Evolutionary conservation across 495 filamentous ascomycete genomes (phyloP).

Genomic region (Podospora pseudopauciseta): DNA sequence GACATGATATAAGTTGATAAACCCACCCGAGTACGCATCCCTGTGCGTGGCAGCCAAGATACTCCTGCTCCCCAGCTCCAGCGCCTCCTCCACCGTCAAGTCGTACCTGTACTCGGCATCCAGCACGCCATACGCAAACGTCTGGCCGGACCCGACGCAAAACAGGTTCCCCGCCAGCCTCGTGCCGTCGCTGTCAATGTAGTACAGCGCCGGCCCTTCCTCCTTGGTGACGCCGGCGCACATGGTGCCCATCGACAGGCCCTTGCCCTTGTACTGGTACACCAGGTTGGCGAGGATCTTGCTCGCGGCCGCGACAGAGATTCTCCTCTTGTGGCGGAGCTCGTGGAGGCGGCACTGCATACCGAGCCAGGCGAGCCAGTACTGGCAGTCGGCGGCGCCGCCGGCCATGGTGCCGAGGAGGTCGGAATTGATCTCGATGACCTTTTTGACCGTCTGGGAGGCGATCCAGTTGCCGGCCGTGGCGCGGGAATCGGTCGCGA

Average conservation of each 20-base stretch:
- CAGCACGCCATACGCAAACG: slow-evolving; percentile 96
- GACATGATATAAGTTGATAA: slow-evolving; percentile 97
- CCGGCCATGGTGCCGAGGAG: slow-evolving; percentile 97
- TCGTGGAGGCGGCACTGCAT: slow-evolving; percentile 99
- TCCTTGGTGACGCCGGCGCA: slow-evolving; percentile 93
- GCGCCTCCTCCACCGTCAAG: slow-evolving; percentile 75
- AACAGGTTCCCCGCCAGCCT: slow-evolving; percentile 90
- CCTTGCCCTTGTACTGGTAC: slow-evolving; percentile 97
- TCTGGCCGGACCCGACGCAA: slow-evolving; percentile 97
- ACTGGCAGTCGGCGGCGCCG: slow-evolving; percentile 98
- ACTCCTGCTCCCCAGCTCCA: slow-evolving; percentile 83
- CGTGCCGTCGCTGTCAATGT: slow-evolving; percentile 97
- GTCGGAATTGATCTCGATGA: slow-evolving; percentile 88
- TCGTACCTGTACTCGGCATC: slow-evolving; percentile 94
- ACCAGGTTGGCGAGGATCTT: slow-evolving; percentile 98
- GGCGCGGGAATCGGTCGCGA: slow-evolving; percentile 93
- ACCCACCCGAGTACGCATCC: slow-evolving; percentile 96
- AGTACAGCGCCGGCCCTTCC: slow-evolving; percentile 96
- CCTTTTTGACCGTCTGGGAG: slow-evolving; percentile 98
- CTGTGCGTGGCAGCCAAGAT: slow-evolving; percentile 97
- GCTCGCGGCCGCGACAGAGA: slow-evolving; percentile 92
- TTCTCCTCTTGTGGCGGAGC: slow-evolving; percentile 97
- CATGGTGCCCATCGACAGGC: slow-evolving; percentile 98
- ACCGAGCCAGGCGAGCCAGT: slow-evolving; percentile 97
- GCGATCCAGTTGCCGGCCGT: slow-evolving; percentile 98